Conservation (phyloP, 257 asterid genomes). For the Voacanga thouarsii region DNA sequence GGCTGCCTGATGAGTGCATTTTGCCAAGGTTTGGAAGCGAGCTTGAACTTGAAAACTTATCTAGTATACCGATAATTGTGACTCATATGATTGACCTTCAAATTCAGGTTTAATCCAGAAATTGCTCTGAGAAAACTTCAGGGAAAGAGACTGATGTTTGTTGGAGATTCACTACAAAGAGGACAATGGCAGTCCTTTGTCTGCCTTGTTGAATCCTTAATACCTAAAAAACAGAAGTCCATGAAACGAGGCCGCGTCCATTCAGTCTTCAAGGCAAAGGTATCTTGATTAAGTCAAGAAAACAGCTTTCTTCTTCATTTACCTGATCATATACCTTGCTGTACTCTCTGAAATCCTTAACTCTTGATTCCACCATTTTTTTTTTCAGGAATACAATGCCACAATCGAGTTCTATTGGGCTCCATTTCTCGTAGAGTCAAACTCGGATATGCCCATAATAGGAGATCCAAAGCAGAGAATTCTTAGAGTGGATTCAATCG, state of each 20-base stretch:
- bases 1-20: conserved; percentile 93
- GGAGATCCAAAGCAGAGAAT: conserved; percentile 72
- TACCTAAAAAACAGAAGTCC: conserved; percentile 61
- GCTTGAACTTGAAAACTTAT: neutral
- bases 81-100: neutral
- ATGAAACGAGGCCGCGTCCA: conserved; percentile 66
- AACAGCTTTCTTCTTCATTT: neutral
- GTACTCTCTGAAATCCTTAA: neutral
- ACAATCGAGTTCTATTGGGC: conserved; percentile 93
- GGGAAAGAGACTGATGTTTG: conserved; percentile 86
- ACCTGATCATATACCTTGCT: neutral
- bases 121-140: conserved; percentile 55
- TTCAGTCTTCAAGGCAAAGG: conserved; percentile 44
- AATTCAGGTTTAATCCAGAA: conserved; percentile 65
- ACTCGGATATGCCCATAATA: conserved; percentile 57
- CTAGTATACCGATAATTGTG: neutral
- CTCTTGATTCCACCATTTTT: neutral
- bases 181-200: conserved; percentile 95
- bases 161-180: conserved; percentile 93
- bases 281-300: neutral
- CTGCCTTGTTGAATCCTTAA: conserved; percentile 69
- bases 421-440: conserved; percentile 79
- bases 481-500: conserved; percentile 78
- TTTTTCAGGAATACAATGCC: conserved; percentile 59
- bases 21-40: conserved; percentile 62